Base-by-base conservation (phyloP, 1,284 basidiomycete genomes). In the Ustilago shanxiensis region DNA sequence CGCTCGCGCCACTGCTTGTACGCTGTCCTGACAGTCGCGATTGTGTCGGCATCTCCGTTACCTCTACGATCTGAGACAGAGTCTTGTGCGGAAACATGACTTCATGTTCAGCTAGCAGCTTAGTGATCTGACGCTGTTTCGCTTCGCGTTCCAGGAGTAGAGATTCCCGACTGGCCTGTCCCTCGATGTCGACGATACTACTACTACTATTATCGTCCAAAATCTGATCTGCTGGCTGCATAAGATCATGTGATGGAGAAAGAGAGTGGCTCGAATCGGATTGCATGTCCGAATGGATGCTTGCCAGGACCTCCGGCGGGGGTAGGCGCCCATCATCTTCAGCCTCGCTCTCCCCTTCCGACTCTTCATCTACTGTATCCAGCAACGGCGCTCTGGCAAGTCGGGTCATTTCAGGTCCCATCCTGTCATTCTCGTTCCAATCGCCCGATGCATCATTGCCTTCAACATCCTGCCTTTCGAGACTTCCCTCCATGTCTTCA, bases 81-180 rank as follows among this genome's bases (percentile, higher is more conserved):
- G 69, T 72, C 39, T 65, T 66, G 50, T 72, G 69, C 31, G 69
- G 69, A 33, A 72, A 72, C 56, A 72, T 35, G n/a, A 41, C 22
- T 31, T 72, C 69, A 52, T 72, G 60, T 37, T 72, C 63, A 3
- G 55, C 31, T 14, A 72, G 52, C 24, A 66, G 39, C 37, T 58
- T 24, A 4, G 31, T 24, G 1, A 50, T 26, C 14, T 33, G 60
- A 28, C 31, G 41, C 10, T 60, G 44, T n/a, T 52, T 29, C 10
- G 37, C 63, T 33, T 59, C 54, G 0, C 28, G 45, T 16, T 41
- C 28, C 28, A 39, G 5, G 35, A 50, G 11, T 1, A 70, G 29
- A 26, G 52, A 29, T 20, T 49, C 44, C 14, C 51, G 60, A 29
- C 60, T 61, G 11, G 51, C 6, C 24, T 22, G 41, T 2, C 39